phyloP scores from a whole-genome alignment of 1,284 basidiomycete genomes.

The Tremellales sp. region DNA sequence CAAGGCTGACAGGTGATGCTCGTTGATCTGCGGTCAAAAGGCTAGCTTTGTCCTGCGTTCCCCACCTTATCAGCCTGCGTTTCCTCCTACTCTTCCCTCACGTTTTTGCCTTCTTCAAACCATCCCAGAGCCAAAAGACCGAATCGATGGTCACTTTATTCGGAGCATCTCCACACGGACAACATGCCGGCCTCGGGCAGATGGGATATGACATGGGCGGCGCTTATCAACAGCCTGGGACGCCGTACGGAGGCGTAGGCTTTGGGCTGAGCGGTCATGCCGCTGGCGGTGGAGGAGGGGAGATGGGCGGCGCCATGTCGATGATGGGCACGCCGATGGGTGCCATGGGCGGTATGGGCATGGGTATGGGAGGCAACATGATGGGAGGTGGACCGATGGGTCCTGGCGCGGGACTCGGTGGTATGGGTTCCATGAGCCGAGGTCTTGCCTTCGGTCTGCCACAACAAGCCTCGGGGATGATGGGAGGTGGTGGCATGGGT shows the following conservation, averaged over 20 bases:
- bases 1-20: no score
- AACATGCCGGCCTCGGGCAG: background rate
- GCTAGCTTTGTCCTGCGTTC: no score
- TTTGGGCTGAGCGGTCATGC: conserved; percentile 25
- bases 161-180: background rate
- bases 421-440: conserved; percentile 1
- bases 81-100: no score
- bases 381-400: conserved; percentile 1
- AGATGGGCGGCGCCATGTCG: conserved; percentile 1
- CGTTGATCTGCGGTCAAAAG: no score
- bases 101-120: no score
- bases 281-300: conserved; percentile 3
- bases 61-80: no score
- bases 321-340: conserved; percentile 6
- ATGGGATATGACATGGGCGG: background rate
- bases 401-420: background rate
- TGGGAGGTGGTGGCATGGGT: conserved; percentile 7
- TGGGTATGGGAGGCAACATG: conserved; percentile 2
- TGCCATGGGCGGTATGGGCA: conserved; percentile 7
- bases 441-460: background rate
- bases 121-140: no score
- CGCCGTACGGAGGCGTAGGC: conserved; percentile 30
- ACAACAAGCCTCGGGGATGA: background rate
- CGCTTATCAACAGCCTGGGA: conserved; percentile 8
- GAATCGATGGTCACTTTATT: background rate